Conservation (phyloP, 2,329 filamentous ascomycete species). For the Cercospora citrullina region DNA sequence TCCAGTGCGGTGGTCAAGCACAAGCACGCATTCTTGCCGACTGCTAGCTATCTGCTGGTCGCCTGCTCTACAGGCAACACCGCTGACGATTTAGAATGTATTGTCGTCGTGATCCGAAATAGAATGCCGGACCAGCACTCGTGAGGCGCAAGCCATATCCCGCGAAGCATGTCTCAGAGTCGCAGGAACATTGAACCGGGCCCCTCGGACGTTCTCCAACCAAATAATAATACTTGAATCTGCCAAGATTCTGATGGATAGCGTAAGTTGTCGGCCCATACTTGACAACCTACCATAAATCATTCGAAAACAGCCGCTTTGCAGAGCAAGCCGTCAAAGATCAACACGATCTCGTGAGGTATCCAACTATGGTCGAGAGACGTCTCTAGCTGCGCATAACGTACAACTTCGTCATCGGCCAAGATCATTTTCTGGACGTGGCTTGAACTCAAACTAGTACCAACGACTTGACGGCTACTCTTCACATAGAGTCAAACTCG, state of each 20-base stretch:
- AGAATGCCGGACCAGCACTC: not conserved
- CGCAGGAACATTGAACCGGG: not conserved
- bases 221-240: not conserved
- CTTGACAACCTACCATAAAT: not conserved
- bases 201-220: not conserved
- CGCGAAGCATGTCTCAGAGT: not conserved
- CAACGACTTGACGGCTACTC: not conserved
- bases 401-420: not conserved
- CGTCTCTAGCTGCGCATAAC: not conserved
- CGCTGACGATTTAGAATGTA: not conserved
- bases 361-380: not conserved
- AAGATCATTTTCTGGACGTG: not conserved
- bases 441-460: not conserved
- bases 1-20: not conserved
- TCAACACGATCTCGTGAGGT: not conserved
- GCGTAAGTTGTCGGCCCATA: not conserved
- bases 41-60: not conserved
- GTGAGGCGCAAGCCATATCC: not conserved
- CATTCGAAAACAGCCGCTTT: not conserved
- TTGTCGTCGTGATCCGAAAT: not conserved
- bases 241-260: not conserved
- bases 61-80: not conserved
- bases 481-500: not conserved
- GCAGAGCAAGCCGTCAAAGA: not conserved
- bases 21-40: not conserved